A percentile compares a stretch with the other conserved stretches of the same genome.
Evolutionary conservation across 129 eudicot species (phyloP).

Genomic region (Artemisia annua): DNA sequence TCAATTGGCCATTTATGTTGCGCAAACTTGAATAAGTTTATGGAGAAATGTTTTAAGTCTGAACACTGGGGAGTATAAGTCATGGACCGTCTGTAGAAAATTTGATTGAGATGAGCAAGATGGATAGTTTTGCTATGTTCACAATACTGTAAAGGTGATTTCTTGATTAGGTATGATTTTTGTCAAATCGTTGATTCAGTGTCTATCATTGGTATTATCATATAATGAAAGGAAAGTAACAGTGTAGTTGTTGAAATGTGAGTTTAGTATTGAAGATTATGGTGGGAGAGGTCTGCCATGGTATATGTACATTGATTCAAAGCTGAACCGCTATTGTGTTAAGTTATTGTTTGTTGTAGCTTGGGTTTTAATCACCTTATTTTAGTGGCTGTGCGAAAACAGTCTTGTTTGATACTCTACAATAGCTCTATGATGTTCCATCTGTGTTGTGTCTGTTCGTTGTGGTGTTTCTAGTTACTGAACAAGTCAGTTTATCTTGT

Average conservation of each 20-base stretch:
- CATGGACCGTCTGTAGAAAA: not conserved
- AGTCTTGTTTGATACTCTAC: not conserved
- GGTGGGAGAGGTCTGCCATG: not conserved
- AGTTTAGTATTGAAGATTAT: not conserved
- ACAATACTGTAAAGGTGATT: not conserved
- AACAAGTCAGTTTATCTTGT: not conserved
- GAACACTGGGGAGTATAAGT: not conserved
- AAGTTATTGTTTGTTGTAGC: constrained; percentile 10
- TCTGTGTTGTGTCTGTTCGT: constrained; percentile 8
- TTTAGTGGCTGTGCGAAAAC: not conserved
- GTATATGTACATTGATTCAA: not conserved
- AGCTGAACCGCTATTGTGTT: not conserved
- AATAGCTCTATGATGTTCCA: not conserved
- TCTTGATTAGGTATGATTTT: not conserved
- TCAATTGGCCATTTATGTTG: not conserved
- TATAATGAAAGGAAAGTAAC: constrained; percentile 17
- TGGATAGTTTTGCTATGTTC: constrained; percentile 14
- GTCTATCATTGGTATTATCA: not conserved
- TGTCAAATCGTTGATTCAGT: too few relatives aligned
- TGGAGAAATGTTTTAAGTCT: constrained; percentile 2
- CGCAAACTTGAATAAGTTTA: not conserved
- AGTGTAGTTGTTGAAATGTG: constrained; percentile 11
- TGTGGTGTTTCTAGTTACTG: not conserved
- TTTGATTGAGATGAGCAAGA: constrained; percentile 7
- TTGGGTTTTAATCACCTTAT: not conserved